phyloP scores from a whole-genome alignment of 169 alveolate genomes.

The Plasmodium billcollinsi region DNA sequence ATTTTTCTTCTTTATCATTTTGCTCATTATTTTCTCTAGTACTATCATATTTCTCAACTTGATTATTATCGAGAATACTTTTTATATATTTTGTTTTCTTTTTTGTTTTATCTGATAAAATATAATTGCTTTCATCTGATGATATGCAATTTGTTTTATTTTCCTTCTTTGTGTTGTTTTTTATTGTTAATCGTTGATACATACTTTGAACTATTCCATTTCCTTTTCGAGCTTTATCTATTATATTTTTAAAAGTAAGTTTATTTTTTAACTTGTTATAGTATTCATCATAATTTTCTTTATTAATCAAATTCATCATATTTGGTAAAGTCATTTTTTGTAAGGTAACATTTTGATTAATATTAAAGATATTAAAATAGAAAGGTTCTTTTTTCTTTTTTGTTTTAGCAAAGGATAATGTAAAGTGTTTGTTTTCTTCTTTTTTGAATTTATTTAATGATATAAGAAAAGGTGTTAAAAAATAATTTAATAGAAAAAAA shows the following conservation, averaged over 20 bases:
- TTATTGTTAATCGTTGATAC: neutral
- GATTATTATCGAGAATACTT: too few relatives aligned
- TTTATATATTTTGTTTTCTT: too few relatives aligned
- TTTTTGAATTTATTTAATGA: neutral
- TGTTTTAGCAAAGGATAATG: neutral
- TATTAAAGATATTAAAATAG: conserved; percentile 40
- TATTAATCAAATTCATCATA: conserved; percentile 27
- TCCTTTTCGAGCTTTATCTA: neutral
- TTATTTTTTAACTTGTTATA: conserved; percentile 12
- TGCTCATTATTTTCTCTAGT: too few relatives aligned
- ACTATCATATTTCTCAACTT: too few relatives aligned
- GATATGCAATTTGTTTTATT: neutral
- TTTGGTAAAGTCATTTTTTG: conserved; percentile 11
- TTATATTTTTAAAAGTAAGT: neutral
- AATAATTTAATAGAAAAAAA: conserved; percentile 56
- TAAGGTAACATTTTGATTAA: conserved; percentile 36
- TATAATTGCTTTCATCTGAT: neutral
- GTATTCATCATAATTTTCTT: conserved; percentile 43
- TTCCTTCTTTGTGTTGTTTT: neutral
- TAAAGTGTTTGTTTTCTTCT: conserved; percentile 1
- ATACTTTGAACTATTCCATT: neutral
- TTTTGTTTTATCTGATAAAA: too few relatives aligned
- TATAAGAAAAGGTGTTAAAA: conserved; percentile 30
- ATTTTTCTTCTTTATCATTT: too few relatives aligned
- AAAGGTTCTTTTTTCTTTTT: conserved; percentile 33